These are phyloP conservation scores for Polytrichum formosum DNA, from an alignment of 225 moss, liverwort and hornwort genomes.

Conservation along the genomic window DNA sequence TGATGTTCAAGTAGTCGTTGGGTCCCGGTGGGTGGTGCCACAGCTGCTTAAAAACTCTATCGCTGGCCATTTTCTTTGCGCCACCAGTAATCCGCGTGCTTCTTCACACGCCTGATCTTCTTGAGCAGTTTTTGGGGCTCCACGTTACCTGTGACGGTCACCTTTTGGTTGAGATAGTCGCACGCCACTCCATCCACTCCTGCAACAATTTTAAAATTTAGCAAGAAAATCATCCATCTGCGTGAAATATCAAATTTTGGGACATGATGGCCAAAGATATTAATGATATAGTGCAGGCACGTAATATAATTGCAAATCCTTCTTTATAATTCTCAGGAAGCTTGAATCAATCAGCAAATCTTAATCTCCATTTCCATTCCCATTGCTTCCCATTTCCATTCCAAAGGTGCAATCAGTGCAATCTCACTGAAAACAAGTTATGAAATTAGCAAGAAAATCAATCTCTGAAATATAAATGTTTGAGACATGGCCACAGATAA, in stretches of 20 bases:
- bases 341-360: not conserved
- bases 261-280: not conserved
- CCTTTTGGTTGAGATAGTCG: not conserved
- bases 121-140: conserved; percentile 1
- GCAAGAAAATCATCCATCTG: not conserved
- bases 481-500: too few relatives aligned
- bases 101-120: conserved; percentile 5
- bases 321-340: not conserved
- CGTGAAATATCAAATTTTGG: not conserved
- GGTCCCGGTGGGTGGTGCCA: too few relatives aligned
- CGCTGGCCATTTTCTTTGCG: not conserved
- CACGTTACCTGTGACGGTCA: conserved; percentile 5
- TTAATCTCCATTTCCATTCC: not conserved
- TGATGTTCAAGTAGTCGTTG: too few relatives aligned
- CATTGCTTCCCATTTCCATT: too few relatives aligned
- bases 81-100: conserved; percentile 1
- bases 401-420: too few relatives aligned
- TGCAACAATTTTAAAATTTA: not conserved
- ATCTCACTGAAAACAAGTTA: too few relatives aligned
- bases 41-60: too few relatives aligned
- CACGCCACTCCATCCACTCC: not conserved
- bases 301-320: not conserved
- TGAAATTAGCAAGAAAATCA: too few relatives aligned
- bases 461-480: too few relatives aligned
- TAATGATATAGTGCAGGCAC: not conserved